Base-by-base conservation (phyloP, 805 yeast species). In the Pichia paraexigua region DNA sequence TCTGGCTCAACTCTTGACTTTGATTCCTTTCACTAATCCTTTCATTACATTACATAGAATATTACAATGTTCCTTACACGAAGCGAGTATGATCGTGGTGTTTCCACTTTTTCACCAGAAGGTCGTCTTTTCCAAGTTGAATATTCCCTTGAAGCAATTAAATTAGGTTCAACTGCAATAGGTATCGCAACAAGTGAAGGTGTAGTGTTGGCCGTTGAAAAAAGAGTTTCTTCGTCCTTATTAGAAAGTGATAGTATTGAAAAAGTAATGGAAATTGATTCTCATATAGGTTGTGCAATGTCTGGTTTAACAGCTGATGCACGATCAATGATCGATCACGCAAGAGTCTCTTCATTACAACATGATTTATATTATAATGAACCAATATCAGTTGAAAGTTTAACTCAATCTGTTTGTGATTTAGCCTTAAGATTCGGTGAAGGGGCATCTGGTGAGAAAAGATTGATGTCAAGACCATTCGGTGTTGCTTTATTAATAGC, bases 51-150 rank as follows among this genome's bases (percentile, higher is more conserved):
- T 3, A 18, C 20, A 24, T 20, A 9, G 1, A 15, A 18, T 8
- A 28, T 18, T 11, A 56, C 52, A 49, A 94, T 94, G 99, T 94
- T 94, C 72, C 79, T 94, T 60, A 94, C 99, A n/a, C 86, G 99
- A 83, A 87, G 96, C 72, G 99, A 94, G 76, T 94, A 94, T 70
- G 99, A 94, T 68, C 86, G 99, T 70, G 99, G 99, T 57, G 99
- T 94, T 47, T 86, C 95, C 64, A 95, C 99, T 10, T 94, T 95
- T 69, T 91, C 98, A 1, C 99, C 99, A 25, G 99, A 95, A 68
- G 99, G 99, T 25, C 86, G 99, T 66, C 74, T 94, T 55, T 94
- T 94, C 73, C 99, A 94, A 72, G 99, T 94, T 43, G 99, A 94
- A 69, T 94, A 94, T 69, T 94, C 99, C 11, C 73, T 94, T 52